A percentile compares a stretch with the other conserved stretches of the same genome.
These are phyloP conservation scores for Coleophoma eucalyptorum DNA, from an alignment of 2,329 filamentous ascomycete genomes.

Conservation along the genomic window DNA sequence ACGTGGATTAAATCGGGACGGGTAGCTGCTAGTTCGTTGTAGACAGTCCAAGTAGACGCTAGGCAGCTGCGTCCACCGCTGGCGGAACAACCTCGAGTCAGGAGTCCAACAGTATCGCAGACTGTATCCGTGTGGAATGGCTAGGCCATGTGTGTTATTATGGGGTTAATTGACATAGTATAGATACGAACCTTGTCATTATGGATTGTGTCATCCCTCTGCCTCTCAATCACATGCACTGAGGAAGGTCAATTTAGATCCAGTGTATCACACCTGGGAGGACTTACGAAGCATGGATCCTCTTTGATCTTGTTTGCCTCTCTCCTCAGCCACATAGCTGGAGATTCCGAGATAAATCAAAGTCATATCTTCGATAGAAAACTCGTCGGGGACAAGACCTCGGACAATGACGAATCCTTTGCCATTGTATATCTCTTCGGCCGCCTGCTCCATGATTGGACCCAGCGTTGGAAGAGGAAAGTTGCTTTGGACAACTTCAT, in stretches of 20 bases:
- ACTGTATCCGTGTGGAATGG: slow-evolving; percentile 7
- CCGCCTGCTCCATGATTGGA: background rate
- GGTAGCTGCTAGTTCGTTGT: background rate
- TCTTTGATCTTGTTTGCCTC: slow-evolving; percentile 5
- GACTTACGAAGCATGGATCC: slow-evolving; percentile 9
- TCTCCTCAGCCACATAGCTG: background rate
- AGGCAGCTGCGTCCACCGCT: background rate
- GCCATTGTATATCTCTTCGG: background rate
- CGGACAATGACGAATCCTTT: background rate
- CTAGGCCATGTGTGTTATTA: no score
- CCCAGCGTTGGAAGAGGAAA: background rate
- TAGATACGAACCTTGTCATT: background rate
- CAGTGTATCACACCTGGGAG: background rate
- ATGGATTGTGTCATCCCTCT: slow-evolving; percentile 1
- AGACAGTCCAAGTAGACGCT: background rate
- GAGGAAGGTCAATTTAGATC: background rate
- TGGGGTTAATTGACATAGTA: background rate
- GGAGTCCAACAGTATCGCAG: background rate
- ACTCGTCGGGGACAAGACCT: background rate
- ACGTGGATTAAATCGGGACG: background rate
- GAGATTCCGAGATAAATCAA: background rate
- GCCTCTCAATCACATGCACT: background rate
- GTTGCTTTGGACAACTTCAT: background rate
- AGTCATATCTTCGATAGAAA: background rate
- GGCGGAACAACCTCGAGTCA: background rate